Conservation (phyloP, 306 rosid species). For the Malus sieversii region DNA sequence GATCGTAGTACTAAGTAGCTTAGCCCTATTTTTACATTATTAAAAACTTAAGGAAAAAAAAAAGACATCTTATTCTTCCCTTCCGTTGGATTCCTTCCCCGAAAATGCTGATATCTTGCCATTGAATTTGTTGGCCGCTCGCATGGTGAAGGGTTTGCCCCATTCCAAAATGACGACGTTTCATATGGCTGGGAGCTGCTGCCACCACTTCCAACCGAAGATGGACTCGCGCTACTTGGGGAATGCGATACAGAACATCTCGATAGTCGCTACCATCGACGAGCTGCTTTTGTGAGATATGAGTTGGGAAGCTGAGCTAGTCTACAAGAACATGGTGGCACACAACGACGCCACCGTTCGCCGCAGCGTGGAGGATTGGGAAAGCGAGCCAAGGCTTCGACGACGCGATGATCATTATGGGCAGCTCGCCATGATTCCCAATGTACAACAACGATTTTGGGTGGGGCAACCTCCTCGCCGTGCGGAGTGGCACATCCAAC, state of each 20-base stretch:
- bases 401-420: constrained; percentile 80
- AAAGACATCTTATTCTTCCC: no score
- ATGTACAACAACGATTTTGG: constrained; percentile 85
- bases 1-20: no score
- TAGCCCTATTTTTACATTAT: no score
- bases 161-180: constrained; percentile 53
- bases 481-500: constrained; percentile 66
- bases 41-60: no score
- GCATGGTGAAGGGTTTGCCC: no score
- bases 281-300: constrained; percentile 52
- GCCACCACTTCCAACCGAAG: constrained; percentile 61
- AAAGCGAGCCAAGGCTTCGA: constrained; percentile 57
- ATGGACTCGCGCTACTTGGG: constrained; percentile 70
- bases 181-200: constrained; percentile 86
- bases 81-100: no score
- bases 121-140: no score
- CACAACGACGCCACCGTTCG: constrained; percentile 53
- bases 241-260: constrained; percentile 85
- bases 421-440: constrained; percentile 85
- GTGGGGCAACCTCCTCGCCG: constrained; percentile 69
- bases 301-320: constrained; percentile 44
- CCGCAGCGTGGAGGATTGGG: constrained; percentile 68
- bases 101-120: no score
- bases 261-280: constrained; percentile 40
- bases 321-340: constrained; percentile 56